These are phyloP conservation scores for Trichoderma atrobrunneum DNA, from an alignment of 2,329 filamentous ascomycete species.

Conservation along the genomic window DNA sequence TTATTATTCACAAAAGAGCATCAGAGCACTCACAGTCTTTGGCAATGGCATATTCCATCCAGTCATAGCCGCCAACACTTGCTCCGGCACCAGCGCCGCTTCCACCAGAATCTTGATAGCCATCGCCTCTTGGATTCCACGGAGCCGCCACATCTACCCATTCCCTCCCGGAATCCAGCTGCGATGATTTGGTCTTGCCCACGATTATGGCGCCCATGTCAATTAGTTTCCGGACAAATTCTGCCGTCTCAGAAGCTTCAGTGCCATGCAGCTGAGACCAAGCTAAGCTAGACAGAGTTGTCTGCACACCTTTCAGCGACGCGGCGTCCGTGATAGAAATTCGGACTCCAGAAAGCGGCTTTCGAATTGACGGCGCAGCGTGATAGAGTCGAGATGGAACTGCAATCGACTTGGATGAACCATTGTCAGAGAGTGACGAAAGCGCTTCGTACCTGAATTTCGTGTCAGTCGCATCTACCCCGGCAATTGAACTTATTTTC, in stretches of 20 bases:
- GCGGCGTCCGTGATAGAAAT: slow-evolving; percentile 36
- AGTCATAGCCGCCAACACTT: slow-evolving; percentile 40
- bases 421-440: slow-evolving; percentile 27
- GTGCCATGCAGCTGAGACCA: slow-evolving; percentile 53
- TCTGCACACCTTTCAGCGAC: slow-evolving; percentile 48
- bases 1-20: neutral
- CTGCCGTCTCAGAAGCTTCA: slow-evolving; percentile 43
- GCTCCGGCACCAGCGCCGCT: slow-evolving; percentile 40
- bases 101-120: slow-evolving; percentile 38
- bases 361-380: slow-evolving; percentile 26
- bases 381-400: slow-evolving; percentile 41
- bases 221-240: slow-evolving; percentile 53
- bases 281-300: slow-evolving; percentile 55
- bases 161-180: slow-evolving; percentile 45
- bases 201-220: slow-evolving; percentile 57
- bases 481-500: no score
- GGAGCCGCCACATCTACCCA: slow-evolving; percentile 41
- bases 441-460: slow-evolving; percentile 32
- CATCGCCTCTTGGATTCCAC: slow-evolving; percentile 47
- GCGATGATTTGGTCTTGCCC: slow-evolving; percentile 51
- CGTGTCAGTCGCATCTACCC: neutral
- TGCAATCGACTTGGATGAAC: slow-evolving; percentile 32
- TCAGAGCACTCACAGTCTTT: slow-evolving; percentile 33
- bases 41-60: slow-evolving; percentile 39
- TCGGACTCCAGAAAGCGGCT: slow-evolving; percentile 38